Evolutionary conservation across 2,329 filamentous ascomycete species (phyloP).

Genomic region (Monilinia polystroma): DNA sequence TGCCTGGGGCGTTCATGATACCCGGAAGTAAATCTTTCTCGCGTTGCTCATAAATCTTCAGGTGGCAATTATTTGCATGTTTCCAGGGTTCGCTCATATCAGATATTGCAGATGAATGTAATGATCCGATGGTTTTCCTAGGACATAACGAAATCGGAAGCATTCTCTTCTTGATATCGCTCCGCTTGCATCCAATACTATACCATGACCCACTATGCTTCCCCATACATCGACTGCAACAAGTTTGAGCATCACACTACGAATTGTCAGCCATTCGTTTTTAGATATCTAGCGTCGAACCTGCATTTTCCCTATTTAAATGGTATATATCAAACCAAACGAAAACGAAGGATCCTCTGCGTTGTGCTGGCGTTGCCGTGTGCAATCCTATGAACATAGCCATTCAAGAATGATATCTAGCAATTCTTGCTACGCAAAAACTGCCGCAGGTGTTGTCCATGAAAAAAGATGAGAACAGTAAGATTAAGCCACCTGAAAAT

Average conservation of each 20-base stretch:
- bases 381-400: background rate
- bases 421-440: background rate
- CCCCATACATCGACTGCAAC: slow-evolving; percentile 23
- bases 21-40: background rate
- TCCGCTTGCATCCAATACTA: slow-evolving; percentile 24
- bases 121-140: background rate
- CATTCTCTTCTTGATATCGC: slow-evolving; percentile 25
- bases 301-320: background rate
- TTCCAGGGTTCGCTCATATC: background rate
- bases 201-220: slow-evolving; percentile 23
- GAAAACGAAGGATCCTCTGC: background rate
- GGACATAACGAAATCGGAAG: slow-evolving; percentile 22
- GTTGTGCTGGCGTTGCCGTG: background rate
- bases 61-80: background rate
- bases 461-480: background rate
- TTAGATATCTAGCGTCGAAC: background rate
- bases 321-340: background rate
- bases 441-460: rapidly evolving
- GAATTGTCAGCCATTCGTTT: background rate
- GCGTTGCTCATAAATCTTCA: background rate
- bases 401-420: background rate
- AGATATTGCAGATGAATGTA: background rate
- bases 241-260: slow-evolving; percentile 19
- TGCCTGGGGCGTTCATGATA: background rate
- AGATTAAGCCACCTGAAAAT: background rate